phyloP scores from a whole-genome alignment of 208 protist species.

The Porcisia deanei region DNA sequence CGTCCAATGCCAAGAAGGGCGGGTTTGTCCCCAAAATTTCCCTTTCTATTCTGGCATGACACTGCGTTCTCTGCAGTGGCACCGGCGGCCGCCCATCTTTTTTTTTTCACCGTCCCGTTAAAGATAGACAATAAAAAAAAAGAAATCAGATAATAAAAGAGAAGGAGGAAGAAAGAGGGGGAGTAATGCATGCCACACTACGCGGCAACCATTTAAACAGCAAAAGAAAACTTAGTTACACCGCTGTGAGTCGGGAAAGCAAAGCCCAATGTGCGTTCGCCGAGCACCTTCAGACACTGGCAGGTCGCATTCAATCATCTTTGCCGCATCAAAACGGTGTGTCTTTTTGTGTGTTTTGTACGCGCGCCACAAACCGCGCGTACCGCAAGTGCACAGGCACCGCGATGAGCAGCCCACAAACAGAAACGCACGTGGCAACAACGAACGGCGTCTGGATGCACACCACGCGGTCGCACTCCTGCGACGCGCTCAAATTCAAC shows the following conservation, averaged over 20 bases:
- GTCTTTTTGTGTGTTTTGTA: neutral
- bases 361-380: slow-evolving; percentile 36
- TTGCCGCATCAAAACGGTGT: no score
- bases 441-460: slow-evolving; percentile 56
- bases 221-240: no score
- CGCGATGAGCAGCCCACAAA: slow-evolving; percentile 36
- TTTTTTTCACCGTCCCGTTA: neutral
- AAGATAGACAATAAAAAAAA: no score
- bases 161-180: no score
- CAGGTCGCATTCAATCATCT: no score
- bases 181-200: no score
- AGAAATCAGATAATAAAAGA: no score
- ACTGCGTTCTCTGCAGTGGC: neutral
- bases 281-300: no score
- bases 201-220: no score
- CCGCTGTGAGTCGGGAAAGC: no score
- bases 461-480: slow-evolving; percentile 35
- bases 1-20: slow-evolving; percentile 15
- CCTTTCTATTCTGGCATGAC: slow-evolving; percentile 7
- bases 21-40: slow-evolving; percentile 38
- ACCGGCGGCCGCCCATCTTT: neutral
- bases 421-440: slow-evolving; percentile 38
- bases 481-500: slow-evolving; percentile 20
- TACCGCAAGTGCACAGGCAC: slow-evolving; percentile 49
- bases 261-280: no score